A percentile compares a stretch with the other conserved stretches of the same genome.
phyloP scores from a whole-genome alignment of 305 asterid genomes.

The Fraxinus nigra region DNA sequence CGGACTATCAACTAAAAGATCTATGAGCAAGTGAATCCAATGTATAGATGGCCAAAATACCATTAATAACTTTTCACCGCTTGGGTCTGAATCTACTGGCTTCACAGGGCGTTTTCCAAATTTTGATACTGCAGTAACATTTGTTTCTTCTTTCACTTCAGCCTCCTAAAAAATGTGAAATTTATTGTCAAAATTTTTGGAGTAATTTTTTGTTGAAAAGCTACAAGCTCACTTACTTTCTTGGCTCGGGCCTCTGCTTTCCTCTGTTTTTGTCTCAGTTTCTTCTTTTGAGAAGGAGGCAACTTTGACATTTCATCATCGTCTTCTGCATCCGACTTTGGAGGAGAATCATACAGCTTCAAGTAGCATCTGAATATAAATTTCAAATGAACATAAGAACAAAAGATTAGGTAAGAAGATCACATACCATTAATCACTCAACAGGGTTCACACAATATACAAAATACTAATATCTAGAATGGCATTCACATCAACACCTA shows the following conservation, averaged over 20 bases:
- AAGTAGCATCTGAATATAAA: constrained; percentile 76
- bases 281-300: constrained; percentile 90
- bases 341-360: constrained; percentile 84
- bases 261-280: constrained; percentile 88
- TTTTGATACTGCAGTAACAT: constrained; percentile 51
- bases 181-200: constrained; percentile 15
- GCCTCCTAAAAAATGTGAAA: constrained; percentile 65
- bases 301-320: constrained; percentile 84
- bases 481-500: constrained; percentile 2
- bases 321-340: constrained; percentile 81
- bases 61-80: constrained; percentile 89
- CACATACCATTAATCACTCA: background rate
- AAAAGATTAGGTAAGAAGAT: constrained; percentile 11
- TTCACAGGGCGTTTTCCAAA: constrained; percentile 81
- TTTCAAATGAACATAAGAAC: constrained; percentile 19
- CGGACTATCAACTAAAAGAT: background rate
- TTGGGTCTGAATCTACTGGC: constrained; percentile 89
- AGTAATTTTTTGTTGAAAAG: constrained; percentile 10
- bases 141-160: constrained; percentile 85
- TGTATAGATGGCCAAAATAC: constrained; percentile 34
- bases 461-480: background rate
- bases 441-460: constrained; percentile 9
- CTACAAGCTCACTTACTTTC: constrained; percentile 49
- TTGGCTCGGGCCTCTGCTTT: constrained; percentile 98
- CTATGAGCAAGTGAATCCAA: constrained; percentile 9